Conservation (phyloP, 1,139 yeast genomes). For the Yamadazyma conglobata region DNA sequence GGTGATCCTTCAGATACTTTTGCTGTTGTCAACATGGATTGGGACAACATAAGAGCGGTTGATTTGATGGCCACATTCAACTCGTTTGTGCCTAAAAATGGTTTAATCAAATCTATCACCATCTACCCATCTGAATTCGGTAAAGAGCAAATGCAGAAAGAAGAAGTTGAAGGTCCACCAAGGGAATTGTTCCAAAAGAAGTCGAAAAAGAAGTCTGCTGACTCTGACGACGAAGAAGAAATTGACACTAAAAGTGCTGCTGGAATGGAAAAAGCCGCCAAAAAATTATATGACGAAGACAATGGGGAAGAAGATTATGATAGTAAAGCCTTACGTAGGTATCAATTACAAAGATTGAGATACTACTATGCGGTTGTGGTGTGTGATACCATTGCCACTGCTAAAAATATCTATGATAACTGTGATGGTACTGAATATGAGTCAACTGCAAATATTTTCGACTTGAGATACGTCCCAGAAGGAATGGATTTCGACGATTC, state of each 20-base stretch:
- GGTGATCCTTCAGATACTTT: conserved; percentile 81
- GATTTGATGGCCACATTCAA: conserved; percentile 88
- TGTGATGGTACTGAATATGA: conserved; percentile 97
- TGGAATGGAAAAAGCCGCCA: conserved; percentile 52
- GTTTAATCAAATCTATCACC: conserved; percentile 63
- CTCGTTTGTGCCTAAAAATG: conserved; percentile 79
- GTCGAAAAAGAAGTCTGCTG: conserved; percentile 25
- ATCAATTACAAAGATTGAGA: conserved; percentile 82
- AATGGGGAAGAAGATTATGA: conserved; percentile 73
- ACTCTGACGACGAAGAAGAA: conserved; percentile 47
- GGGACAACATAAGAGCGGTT: conserved; percentile 88
- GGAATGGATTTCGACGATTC: conserved; percentile 80
- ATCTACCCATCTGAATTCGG: conserved; percentile 95
- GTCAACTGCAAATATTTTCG: conserved; percentile 92
- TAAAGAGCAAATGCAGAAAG: conserved; percentile 85
- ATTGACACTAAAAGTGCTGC: conserved; percentile 40
- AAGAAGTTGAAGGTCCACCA: conserved; percentile 92
- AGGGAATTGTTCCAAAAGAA: conserved; percentile 64
- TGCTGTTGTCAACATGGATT: conserved; percentile 94
- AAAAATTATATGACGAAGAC: conserved; percentile 66
- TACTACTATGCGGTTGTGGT: conserved; percentile 91
- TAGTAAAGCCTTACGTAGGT: conserved; percentile 65
- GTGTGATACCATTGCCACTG: conserved; percentile 73
- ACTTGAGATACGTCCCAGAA: conserved; percentile 87
- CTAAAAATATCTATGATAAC: conserved; percentile 71